Conservation (phyloP, 73 alveolate species). For the Paramecium tetraurelia region DNA sequence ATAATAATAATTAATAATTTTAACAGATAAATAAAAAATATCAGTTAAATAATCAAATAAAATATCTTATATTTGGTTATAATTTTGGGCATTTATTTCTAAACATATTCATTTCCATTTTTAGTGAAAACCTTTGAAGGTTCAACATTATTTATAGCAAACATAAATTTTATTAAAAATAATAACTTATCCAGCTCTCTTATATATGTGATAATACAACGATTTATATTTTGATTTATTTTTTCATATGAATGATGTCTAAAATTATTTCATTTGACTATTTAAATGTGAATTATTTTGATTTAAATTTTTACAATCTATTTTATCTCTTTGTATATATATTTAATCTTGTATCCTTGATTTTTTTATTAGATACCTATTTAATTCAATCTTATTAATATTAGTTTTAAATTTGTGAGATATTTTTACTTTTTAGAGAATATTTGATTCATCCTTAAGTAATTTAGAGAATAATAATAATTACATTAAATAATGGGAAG, state of each 20-base stretch:
- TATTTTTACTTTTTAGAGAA: neutral
- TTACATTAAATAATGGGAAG: neutral
- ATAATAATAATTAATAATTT: neutral
- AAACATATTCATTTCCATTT: neutral
- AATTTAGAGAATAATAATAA: neutral
- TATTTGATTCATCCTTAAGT: neutral
- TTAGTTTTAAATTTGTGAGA: neutral
- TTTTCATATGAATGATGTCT: neutral
- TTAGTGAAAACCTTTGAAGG: neutral
- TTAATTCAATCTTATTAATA: neutral
- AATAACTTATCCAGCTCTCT: neutral
- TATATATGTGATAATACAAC: neutral
- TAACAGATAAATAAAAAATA: neutral
- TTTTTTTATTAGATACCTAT: neutral
- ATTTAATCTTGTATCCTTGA: neutral
- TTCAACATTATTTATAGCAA: neutral
- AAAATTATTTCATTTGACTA: too few species aligned
- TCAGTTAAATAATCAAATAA: conserved; percentile 8
- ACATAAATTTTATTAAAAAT: neutral
- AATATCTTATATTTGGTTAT: neutral
- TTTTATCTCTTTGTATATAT: neutral
- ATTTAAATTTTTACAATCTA: neutral
- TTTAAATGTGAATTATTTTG: too few species aligned
- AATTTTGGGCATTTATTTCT: neutral
- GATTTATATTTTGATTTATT: too few species aligned